Evolutionary conservation across 179 eudicot species (phyloP).

Genomic region (Beta macrorhiza): DNA sequence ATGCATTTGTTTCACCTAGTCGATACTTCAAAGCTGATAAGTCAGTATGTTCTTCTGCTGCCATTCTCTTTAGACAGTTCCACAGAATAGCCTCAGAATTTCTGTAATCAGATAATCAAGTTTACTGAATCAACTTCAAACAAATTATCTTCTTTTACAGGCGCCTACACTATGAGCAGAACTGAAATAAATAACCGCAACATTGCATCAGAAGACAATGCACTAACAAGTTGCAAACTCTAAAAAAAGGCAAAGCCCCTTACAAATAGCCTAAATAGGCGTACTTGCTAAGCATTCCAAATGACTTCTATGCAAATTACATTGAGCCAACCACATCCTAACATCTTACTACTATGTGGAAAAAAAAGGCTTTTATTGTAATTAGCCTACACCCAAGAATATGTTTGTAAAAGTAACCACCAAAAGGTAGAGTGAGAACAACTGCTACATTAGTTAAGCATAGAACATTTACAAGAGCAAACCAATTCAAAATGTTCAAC

Average conservation of each 20-base stretch:
- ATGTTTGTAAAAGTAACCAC: background rate
- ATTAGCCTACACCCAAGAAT: background rate
- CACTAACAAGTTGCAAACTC: background rate
- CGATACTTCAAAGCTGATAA: constrained; percentile 42
- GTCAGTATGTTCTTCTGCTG: constrained; percentile 48
- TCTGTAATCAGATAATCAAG: constrained; percentile 11
- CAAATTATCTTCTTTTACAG: background rate
- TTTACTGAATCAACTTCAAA: background rate
- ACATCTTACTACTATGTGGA: background rate
- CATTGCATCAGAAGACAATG: background rate
- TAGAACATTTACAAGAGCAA: background rate
- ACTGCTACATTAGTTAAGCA: background rate
- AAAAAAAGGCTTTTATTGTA: background rate
- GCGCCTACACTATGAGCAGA: background rate
- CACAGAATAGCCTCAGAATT: constrained; percentile 16
- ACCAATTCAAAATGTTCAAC: background rate
- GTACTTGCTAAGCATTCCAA: background rate
- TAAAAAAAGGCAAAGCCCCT: background rate
- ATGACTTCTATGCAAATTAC: background rate
- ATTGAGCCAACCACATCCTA: background rate
- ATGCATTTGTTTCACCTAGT: constrained; percentile 38
- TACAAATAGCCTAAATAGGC: background rate
- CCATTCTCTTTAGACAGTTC: constrained; percentile 49
- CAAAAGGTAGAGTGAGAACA: background rate
- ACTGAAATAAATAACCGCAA: background rate